Evolutionary conservation across 306 rosid genomes (phyloP).

Genomic region (Inga leiocalycina): DNA sequence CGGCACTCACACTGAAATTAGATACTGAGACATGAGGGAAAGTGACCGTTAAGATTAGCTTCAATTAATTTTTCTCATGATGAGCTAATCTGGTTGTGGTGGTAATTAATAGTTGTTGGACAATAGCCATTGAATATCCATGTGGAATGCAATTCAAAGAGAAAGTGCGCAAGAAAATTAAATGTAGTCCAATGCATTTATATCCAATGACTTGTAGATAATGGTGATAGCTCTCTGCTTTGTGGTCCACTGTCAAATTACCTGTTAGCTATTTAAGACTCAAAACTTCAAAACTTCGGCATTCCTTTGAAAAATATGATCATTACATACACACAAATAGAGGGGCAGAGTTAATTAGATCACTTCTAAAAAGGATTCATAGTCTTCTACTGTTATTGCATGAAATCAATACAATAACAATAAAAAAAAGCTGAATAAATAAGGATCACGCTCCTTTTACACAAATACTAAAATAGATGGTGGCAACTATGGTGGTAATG

Average conservation of each 20-base stretch:
- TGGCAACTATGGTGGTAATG: not conserved
- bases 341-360: not conserved
- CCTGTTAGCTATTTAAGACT: not conserved
- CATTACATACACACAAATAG: not conserved
- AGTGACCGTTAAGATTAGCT: not conserved
- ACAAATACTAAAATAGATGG: not conserved
- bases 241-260: not conserved
- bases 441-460: not conserved
- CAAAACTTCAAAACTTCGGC: not conserved
- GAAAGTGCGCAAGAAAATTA: not conserved
- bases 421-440: not conserved
- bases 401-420: not conserved
- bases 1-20: not conserved
- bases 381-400: not conserved
- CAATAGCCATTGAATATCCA: not conserved
- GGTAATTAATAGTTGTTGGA: not conserved
- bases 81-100: not conserved
- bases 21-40: not conserved
- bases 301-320: not conserved
- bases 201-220: not conserved
- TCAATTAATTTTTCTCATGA: not conserved
- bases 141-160: not conserved
- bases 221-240: not conserved
- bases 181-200: not conserved
- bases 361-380: not conserved